A percentile compares a stretch with the other conserved stretches of the same genome.
These are phyloP conservation scores for Geosmithia flava DNA, from an alignment of 2,329 filamentous ascomycete genomes.

Conservation along the genomic window DNA sequence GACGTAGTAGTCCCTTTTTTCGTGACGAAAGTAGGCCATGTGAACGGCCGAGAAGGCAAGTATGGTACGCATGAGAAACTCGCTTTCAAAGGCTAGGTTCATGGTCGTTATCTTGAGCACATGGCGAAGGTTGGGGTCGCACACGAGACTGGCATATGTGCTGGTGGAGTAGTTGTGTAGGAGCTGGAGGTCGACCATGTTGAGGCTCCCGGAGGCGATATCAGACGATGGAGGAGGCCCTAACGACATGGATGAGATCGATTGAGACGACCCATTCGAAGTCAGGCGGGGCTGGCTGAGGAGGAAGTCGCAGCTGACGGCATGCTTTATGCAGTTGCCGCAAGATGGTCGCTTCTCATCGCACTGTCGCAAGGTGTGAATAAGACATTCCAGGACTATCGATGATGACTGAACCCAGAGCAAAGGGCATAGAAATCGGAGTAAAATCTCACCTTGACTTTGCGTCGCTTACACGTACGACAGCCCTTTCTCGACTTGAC, in stretches of 20 bases:
- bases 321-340: slow-evolving; percentile 25
- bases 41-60: slow-evolving; percentile 37
- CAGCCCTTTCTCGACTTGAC: background rate
- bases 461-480: slow-evolving; percentile 1
- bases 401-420: background rate
- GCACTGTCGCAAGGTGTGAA: slow-evolving; percentile 13
- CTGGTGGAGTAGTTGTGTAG: slow-evolving; percentile 38
- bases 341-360: slow-evolving; percentile 25
- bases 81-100: slow-evolving; percentile 29
- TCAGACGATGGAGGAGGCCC: background rate
- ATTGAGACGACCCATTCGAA: background rate
- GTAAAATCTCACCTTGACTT: background rate
- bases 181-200: slow-evolving; percentile 34
- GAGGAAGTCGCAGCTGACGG: slow-evolving; percentile 22
- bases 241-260: slow-evolving; percentile 3
- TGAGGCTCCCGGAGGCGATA: slow-evolving; percentile 11
- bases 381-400: no score
- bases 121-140: slow-evolving; percentile 23
- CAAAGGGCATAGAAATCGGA: background rate
- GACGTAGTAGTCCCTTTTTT: slow-evolving; percentile 23
- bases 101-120: slow-evolving; percentile 35
- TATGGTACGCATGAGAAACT: slow-evolving; percentile 34
- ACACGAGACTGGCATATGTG: slow-evolving; percentile 33
- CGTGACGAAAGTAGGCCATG: slow-evolving; percentile 25
- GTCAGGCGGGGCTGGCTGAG: background rate